These are phyloP conservation scores for Brachypodium distachyon DNA, from an alignment of 202 grass and related monocot species.

Conservation along the genomic window DNA sequence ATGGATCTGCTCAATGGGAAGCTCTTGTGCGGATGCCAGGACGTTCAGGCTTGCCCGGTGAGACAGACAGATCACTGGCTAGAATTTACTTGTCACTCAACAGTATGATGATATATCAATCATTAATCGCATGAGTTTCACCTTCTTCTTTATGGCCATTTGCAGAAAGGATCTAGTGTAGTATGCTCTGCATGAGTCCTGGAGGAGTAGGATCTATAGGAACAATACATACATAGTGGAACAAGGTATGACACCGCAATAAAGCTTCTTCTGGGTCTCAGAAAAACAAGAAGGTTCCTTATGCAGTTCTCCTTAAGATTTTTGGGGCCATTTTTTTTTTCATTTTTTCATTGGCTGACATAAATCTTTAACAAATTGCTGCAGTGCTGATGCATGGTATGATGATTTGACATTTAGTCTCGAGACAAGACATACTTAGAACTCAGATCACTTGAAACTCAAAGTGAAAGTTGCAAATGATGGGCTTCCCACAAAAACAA, in stretches of 20 bases:
- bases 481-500: not conserved
- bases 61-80: no score
- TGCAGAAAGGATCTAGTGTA: constrained; percentile 37
- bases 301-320: not conserved
- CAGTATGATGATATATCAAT: not conserved
- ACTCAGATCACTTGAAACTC: not conserved
- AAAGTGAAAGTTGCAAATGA: not conserved
- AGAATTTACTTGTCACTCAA: no score
- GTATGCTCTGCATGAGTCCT: constrained; percentile 13
- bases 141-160: not conserved
- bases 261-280: not conserved
- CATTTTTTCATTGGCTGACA: not conserved
- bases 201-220: not conserved
- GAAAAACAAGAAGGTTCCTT: not conserved
- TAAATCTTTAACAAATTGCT: not conserved
- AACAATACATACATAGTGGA: not conserved
- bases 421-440: not conserved
- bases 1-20: constrained; percentile 82
- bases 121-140: not conserved
- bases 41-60: constrained; percentile 68
- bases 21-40: constrained; percentile 75
- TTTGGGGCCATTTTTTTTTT: not conserved
- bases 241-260: not conserved
- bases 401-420: not conserved
- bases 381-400: not conserved